These are phyloP conservation scores for Penicillium cosmopolitanum DNA, from an alignment of 495 filamentous ascomycete species.

Conservation along the genomic window DNA sequence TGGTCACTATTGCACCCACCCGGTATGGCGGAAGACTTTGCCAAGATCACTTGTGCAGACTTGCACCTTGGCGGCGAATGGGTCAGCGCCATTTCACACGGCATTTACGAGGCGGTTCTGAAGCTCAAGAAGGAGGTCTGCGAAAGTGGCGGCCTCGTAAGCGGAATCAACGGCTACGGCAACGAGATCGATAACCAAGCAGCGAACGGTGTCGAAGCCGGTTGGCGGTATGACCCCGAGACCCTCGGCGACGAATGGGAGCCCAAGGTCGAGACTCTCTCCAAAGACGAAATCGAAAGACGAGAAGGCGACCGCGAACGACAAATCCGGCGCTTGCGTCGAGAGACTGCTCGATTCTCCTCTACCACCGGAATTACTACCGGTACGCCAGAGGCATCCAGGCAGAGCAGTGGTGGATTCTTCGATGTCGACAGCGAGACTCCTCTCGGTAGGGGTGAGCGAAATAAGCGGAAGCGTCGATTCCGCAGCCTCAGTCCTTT, in stretches of 20 bases:
- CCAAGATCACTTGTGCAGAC: slow-evolving; percentile 88
- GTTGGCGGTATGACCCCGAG: slow-evolving; percentile 94
- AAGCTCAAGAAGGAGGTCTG: slow-evolving; percentile 94
- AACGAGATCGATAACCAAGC: slow-evolving; percentile 90
- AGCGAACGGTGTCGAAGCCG: slow-evolving; percentile 73
- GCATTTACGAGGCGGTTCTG: slow-evolving; percentile 94
- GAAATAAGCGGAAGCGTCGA: slow-evolving; percentile 90
- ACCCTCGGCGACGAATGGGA: slow-evolving; percentile 91
- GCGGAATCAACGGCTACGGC: slow-evolving; percentile 69
- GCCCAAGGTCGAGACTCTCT: slow-evolving; percentile 84
- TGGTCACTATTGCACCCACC: slow-evolving; percentile 95
- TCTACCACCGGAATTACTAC: slow-evolving; percentile 71
- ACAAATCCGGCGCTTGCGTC: slow-evolving; percentile 80
- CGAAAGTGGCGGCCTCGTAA: slow-evolving; percentile 80
- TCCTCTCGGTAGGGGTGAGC: slow-evolving; percentile 81
- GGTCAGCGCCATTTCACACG: slow-evolving; percentile 90
- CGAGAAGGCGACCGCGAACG: slow-evolving; percentile 92
- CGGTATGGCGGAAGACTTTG: slow-evolving; percentile 90
- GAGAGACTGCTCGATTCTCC: slow-evolving; percentile 92
- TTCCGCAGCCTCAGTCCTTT: slow-evolving; percentile 86
- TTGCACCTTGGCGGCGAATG: slow-evolving; percentile 89
- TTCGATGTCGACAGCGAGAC: slow-evolving; percentile 66
- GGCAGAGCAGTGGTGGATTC: slow-evolving; percentile 52
- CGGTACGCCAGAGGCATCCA: slow-evolving; percentile 57
- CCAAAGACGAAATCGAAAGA: slow-evolving; percentile 97